A percentile compares a stretch with the other conserved stretches of the same genome.
Evolutionary conservation across 73 alveolate genomes (phyloP).

Genomic region (Paramecium octaurelia): DNA sequence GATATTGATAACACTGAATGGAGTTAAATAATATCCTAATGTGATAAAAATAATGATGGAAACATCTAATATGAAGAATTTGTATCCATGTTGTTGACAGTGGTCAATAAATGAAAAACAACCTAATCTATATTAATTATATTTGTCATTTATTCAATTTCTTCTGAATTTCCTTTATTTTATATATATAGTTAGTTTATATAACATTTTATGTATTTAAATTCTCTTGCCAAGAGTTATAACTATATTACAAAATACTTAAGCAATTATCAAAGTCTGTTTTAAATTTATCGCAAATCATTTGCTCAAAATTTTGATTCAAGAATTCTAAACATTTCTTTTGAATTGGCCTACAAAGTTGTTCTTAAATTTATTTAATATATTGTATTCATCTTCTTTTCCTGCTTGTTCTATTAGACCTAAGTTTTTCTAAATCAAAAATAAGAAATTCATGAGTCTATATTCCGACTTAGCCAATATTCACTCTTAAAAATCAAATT

Average conservation of each 20-base stretch:
- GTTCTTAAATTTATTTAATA: neutral
- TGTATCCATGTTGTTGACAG: neutral
- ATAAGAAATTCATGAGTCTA: no score
- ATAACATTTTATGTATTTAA: no score
- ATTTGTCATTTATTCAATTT: neutral
- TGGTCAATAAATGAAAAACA: neutral
- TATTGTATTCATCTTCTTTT: neutral
- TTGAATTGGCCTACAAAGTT: neutral
- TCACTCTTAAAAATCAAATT: neutral
- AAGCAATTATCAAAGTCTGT: neutral
- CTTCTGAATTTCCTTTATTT: neutral
- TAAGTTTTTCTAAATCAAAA: no score
- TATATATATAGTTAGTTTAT: neutral
- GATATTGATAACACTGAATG: slow-evolving; percentile 28
- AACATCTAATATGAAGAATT: slow-evolving; percentile 25
- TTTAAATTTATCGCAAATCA: neutral
- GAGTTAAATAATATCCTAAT: neutral
- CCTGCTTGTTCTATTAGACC: no score
- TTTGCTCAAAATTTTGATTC: neutral
- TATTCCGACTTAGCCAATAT: neutral
- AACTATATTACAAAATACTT: neutral
- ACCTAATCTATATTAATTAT: neutral
- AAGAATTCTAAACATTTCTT: neutral
- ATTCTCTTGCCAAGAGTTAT: no score
- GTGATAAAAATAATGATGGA: slow-evolving; percentile 60